Evolutionary conservation across 441 rosid genomes (phyloP).

Genomic region (Euphorbia celastroides): DNA sequence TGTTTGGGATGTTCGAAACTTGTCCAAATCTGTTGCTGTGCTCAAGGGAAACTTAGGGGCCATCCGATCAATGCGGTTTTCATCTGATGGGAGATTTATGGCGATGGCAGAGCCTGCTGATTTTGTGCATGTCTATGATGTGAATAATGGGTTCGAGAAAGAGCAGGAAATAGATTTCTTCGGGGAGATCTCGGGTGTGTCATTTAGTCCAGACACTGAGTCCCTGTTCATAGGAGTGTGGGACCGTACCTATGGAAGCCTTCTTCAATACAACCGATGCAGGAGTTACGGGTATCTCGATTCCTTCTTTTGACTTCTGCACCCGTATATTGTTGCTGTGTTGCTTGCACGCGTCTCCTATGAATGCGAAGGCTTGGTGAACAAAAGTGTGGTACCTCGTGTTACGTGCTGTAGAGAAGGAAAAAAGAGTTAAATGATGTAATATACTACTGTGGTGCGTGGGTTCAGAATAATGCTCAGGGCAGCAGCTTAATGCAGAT

Average conservation of each 20-base stretch:
- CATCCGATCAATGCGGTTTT: slow-evolving; percentile 41
- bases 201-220: slow-evolving; percentile 57
- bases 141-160: slow-evolving; percentile 39
- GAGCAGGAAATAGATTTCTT: slow-evolving; percentile 59
- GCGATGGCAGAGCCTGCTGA: slow-evolving; percentile 59
- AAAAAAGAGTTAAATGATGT: background rate
- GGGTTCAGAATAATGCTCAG: slow-evolving; percentile 14
- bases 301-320: slow-evolving; percentile 28
- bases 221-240: slow-evolving; percentile 49
- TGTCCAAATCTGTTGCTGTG: slow-evolving; percentile 45
- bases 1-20: slow-evolving; percentile 46
- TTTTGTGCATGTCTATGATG: slow-evolving; percentile 50
- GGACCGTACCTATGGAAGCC: slow-evolving; percentile 63
- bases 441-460: slow-evolving; percentile 8
- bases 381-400: slow-evolving; percentile 14
- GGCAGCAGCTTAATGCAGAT: background rate
- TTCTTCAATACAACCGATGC: slow-evolving; percentile 45
- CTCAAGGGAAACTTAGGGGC: slow-evolving; percentile 58
- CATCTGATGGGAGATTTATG: slow-evolving; percentile 52
- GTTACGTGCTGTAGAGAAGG: slow-evolving; percentile 7
- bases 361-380: slow-evolving; percentile 14
- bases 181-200: slow-evolving; percentile 53
- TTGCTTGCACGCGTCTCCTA: slow-evolving; percentile 11
- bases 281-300: slow-evolving; percentile 36
- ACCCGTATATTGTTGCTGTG: slow-evolving; percentile 10